Evolutionary conservation across 2,329 filamentous ascomycete species (phyloP).

Genomic region (Aspergillus caelatus): DNA sequence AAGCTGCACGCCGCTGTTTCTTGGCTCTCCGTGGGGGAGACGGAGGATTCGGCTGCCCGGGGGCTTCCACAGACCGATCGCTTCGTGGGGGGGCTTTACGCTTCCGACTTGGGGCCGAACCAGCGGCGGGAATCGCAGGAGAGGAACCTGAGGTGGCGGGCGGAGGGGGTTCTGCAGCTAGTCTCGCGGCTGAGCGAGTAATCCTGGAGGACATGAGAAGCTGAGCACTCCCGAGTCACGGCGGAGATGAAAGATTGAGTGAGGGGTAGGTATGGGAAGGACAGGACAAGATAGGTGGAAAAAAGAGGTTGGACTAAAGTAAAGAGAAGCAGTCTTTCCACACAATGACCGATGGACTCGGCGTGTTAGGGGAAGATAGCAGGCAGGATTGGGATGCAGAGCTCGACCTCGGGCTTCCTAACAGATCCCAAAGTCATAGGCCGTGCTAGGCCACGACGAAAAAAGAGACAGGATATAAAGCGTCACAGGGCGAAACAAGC

Average conservation of each 20-base stretch:
- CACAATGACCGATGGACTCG: not conserved
- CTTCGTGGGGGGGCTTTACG: slow-evolving; percentile 68
- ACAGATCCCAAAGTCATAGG: slow-evolving; percentile 10
- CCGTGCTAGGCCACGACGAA: slow-evolving; percentile 10
- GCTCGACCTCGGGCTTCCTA: slow-evolving; percentile 6
- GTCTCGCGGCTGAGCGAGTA: slow-evolving; percentile 91
- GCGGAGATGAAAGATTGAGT: slow-evolving; percentile 11
- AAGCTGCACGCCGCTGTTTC: slow-evolving; percentile 67
- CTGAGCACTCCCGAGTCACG: slow-evolving; percentile 32
- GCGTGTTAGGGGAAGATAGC: not conserved
- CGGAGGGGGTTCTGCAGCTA: slow-evolving; percentile 67
- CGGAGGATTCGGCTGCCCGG: slow-evolving; percentile 34
- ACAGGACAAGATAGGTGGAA: not conserved
- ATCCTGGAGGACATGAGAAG: slow-evolving; percentile 95
- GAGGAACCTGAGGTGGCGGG: slow-evolving; percentile 44
- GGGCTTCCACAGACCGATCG: slow-evolving; percentile 47
- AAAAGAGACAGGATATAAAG: slow-evolving; percentile 3
- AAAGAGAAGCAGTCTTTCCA: not conserved
- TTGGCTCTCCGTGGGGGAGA: slow-evolving; percentile 64
- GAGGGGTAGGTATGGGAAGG: not conserved
- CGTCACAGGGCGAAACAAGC: slow-evolving; percentile 7
- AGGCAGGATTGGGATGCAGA: not conserved
- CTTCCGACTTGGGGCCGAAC: slow-evolving; percentile 65
- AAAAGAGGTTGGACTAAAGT: not conserved
- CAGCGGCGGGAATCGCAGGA: slow-evolving; percentile 45